phyloP scores from a whole-genome alignment of 345 rosid genomes.

The Rubroshorea leprosula region DNA sequence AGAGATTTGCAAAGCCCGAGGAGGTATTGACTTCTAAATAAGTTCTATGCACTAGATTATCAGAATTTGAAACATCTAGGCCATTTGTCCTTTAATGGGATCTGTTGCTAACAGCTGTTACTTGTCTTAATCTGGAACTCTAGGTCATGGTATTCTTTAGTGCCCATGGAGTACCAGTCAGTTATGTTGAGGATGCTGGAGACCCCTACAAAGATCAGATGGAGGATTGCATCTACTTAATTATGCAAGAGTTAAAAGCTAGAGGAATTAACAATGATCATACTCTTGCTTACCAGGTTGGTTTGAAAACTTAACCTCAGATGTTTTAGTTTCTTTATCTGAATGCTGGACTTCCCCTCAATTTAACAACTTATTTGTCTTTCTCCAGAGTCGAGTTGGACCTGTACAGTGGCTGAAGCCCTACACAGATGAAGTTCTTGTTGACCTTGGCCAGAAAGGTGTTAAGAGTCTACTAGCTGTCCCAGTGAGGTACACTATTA shows the following conservation, averaged over 20 bases:
- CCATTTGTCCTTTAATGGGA: constrained; percentile 2
- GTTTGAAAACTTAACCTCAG: constrained; percentile 20
- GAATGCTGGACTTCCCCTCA: not conserved
- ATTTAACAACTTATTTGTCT: not conserved
- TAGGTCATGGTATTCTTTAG: constrained; percentile 90
- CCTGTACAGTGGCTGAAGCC: constrained; percentile 96
- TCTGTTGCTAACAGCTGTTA: constrained; percentile 5
- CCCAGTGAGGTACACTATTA: constrained; percentile 77
- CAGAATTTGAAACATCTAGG: not conserved
- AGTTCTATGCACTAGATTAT: not conserved
- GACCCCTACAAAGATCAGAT: constrained; percentile 93
- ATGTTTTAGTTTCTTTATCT: constrained; percentile 16
- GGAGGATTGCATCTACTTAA: constrained; percentile 82
- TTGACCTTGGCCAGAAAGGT: constrained; percentile 88
- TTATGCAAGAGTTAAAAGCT: constrained; percentile 76
- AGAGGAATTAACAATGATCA: constrained; percentile 71
- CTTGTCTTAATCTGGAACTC: constrained; percentile 17
- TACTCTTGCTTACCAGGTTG: constrained; percentile 84
- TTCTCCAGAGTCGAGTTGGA: constrained; percentile 85
- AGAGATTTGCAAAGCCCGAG: constrained; percentile 54
- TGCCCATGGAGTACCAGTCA: constrained; percentile 95
- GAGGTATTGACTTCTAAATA: constrained; percentile 40
- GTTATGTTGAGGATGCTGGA: constrained; percentile 79
- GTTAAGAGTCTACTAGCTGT: constrained; percentile 89
- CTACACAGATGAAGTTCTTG: constrained; percentile 89